phyloP scores from a whole-genome alignment of 768 basidiomycete species.

The Xerocomus spinulosus region DNA sequence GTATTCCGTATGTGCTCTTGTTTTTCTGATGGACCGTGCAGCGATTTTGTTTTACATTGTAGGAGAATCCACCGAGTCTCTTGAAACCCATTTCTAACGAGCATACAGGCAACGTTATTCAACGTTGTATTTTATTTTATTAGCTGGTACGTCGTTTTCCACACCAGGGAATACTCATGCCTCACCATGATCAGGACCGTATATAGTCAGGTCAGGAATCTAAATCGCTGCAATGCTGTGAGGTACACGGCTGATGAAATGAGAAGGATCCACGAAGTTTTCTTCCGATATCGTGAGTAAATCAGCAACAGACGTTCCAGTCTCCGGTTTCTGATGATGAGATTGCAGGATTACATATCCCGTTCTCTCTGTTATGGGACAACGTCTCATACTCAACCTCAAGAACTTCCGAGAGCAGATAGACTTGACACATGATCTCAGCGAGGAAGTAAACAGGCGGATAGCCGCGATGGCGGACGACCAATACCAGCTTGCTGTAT shows the following conservation, averaged over 20 bases:
- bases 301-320: neutral
- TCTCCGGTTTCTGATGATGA: neutral
- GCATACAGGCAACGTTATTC: constrained; percentile 9
- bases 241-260: too few species aligned
- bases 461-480: neutral
- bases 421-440: neutral
- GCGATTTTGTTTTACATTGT: constrained; percentile 18
- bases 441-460: neutral
- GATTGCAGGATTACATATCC: neutral
- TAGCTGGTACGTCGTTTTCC: constrained; percentile 14
- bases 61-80: neutral
- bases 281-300: neutral
- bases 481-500: too few species aligned
- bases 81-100: neutral
- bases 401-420: constrained; percentile 3
- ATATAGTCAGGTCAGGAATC: constrained; percentile 8
- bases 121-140: constrained; percentile 9
- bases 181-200: constrained; percentile 4
- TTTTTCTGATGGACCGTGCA: neutral
- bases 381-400: constrained; percentile 16
- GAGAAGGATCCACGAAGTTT: constrained; percentile 2
- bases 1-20: neutral
- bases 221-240: too few species aligned
- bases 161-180: neutral
- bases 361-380: constrained; percentile 6